Evolutionary conservation across 805 yeast genomes (phyloP), one percentile per base, ranked within the genome.

Genomic region (Hemisphaericaspora nanyangensis): DNA sequence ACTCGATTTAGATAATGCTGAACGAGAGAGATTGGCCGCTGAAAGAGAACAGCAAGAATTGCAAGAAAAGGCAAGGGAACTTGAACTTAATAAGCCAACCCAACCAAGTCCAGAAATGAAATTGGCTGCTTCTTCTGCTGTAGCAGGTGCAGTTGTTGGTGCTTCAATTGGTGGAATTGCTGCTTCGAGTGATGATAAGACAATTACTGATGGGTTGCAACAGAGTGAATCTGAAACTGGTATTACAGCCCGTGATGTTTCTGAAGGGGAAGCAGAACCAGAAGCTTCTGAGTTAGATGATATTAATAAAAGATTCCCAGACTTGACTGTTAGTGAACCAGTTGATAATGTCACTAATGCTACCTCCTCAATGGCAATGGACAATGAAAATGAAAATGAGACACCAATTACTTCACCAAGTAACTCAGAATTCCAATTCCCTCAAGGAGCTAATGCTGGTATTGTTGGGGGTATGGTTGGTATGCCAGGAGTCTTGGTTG

Each of bases 401-500:
- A 74, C 80, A 1, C 76, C 76, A 1, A 61, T 70, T 16, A 73
- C 76, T 37, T 58, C 80, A 32, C 76, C 76, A 15, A 57, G 65
- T 33, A 65, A 63, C 31, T 72, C 79, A 0, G 80, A 74, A 16
- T 72, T 65, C 58, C 70, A 68, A 39, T 69, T 66, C 46, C 58
- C 65, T 12, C 70, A 65, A 45, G 49, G 55, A 8, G 47, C 53
- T 6, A 50, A 44, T 35, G 58, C 59, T 8, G 66, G 65, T 13
- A 54, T 63, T 34, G 63, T 45, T 11, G 71, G 68, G 12, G 67
- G 69, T 4, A 51, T 66, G 60, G 67, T 61, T 3, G 72, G 72
- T 2, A 63, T 68, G 65, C 68, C 68, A 1, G 70, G 73, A n/a
- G 72, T 58, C 4, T 54, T 65, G 34, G 65, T 63, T 12, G 71